Evolutionary conservation across 1,139 yeast species (phyloP).

Genomic region (Martiniozyma asiatica): DNA sequence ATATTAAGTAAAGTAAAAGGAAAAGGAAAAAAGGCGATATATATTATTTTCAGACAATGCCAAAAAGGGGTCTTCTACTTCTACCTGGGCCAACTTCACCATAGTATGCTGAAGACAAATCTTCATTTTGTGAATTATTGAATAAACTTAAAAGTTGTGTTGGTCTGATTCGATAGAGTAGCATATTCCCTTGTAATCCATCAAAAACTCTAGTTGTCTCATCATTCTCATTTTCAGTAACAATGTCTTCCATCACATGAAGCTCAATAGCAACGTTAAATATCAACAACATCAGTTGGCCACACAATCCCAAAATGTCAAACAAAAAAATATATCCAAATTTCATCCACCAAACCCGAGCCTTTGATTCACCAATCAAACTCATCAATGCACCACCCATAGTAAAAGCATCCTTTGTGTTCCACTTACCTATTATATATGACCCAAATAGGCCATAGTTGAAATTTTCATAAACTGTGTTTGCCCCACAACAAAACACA

Average conservation of each 20-base stretch:
- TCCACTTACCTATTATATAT: constrained; percentile 18
- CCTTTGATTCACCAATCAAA: constrained; percentile 31
- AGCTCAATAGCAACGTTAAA: constrained; percentile 25
- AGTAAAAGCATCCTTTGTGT: constrained; percentile 14
- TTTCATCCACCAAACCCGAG: constrained; percentile 22
- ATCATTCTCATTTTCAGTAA: constrained; percentile 9
- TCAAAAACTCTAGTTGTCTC: constrained; percentile 21
- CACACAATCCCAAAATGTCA: constrained; percentile 21
- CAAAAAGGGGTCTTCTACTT: too few relatives aligned
- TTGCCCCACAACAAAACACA: constrained; percentile 13
- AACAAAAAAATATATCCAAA: constrained; percentile 19
- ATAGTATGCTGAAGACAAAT: constrained; percentile 4
- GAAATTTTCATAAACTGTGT: neutral
- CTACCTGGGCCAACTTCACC: constrained; percentile 2
- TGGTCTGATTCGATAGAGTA: constrained; percentile 24
- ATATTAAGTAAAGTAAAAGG: constrained; percentile 1
- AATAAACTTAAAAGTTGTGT: constrained; percentile 14
- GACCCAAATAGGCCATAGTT: constrained; percentile 4
- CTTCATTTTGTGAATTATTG: constrained; percentile 10
- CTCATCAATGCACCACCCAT: constrained; percentile 27
- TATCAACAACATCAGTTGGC: constrained; percentile 24
- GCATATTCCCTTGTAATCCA: constrained; percentile 31
- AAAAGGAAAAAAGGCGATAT: neutral
- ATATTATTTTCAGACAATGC: neutral
- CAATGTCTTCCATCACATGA: constrained; percentile 15